Evolutionary conservation across 139 green algal genomes (phyloP).

Genomic region (Monoraphidium neglectum): DNA sequence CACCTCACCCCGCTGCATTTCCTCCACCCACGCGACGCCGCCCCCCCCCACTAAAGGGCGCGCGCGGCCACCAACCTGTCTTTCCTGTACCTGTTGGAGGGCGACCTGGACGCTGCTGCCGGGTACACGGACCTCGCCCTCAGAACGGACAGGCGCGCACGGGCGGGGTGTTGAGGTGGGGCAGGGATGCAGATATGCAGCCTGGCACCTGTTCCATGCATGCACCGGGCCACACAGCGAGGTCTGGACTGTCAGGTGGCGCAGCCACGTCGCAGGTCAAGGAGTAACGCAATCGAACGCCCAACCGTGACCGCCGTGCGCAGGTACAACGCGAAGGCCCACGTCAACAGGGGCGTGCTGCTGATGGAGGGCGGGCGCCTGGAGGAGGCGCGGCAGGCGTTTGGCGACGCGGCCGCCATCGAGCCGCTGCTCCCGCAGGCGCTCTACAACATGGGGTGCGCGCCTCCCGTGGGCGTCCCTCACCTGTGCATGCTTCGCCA

Average conservation of each 20-base stretch:
- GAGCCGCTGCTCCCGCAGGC: conserved; percentile 81
- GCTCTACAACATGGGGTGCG: conserved; percentile 72
- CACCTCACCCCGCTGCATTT: no score
- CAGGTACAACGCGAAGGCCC: conserved; percentile 75
- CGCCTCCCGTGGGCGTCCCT: no score
- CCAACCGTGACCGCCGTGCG: no score
- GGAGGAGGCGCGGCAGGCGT: conserved; percentile 47
- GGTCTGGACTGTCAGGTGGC: no score
- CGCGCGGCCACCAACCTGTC: conserved; percentile 81
- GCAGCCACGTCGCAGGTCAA: no score
- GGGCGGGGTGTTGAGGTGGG: no score
- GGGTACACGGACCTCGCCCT: conserved; percentile 77
- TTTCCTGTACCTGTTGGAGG: conserved; percentile 81
- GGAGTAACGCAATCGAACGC: no score
- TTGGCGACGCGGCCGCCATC: conserved; percentile 71
- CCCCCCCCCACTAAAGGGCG: conserved; percentile 33
- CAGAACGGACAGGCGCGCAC: conserved; percentile 64
- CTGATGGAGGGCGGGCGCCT: conserved; percentile 44
- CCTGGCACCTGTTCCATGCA: no score
- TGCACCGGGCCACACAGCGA: no score
- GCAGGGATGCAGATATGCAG: no score
- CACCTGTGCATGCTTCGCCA: no score
- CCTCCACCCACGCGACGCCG: no score
- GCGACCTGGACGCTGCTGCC: conserved; percentile 59
- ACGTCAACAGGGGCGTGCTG: conserved; percentile 73